Base-by-base conservation (phyloP, 345 rosid species). In the sweet orange (Citrus sinensis) region DNA sequence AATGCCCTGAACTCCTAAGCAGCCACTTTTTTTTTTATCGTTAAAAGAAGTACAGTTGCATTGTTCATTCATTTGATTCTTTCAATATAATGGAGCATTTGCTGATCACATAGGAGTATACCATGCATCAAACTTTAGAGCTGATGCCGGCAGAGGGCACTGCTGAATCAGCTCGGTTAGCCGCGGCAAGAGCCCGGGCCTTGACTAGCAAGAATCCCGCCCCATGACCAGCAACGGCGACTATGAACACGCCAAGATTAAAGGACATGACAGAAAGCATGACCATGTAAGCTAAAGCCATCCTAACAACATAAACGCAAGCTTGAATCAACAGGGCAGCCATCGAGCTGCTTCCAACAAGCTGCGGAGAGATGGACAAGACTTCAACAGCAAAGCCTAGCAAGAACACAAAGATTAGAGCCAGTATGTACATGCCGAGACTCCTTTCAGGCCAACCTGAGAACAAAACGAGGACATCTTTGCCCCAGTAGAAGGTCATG, bases 241-340 rank as follows among this genome's bases (percentile, higher is more conserved):
- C 88, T 29, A 86, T 22, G 61, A 88, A 86, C 54, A 86, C 83
- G 17, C 91, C 89, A 6, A 79, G 73, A 58, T 88, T 88, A 80
- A 67, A 85, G 29, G 89, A 82, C 91, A 86, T 85, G 62, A 83
- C 88, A 10, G 89, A 73, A 34, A 88, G 88, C 89, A 86, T 86
- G 56, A 83, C 85, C 87, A 88, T 25, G 83, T 88, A 85, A 68
- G 86, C 86, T 0, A 88, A 74, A 10, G 64, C 83, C 84, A 77
- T 82, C 0, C 80, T 81, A 16, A 88, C 29, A 0, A 72, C 80
- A 22, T 88, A 58, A 61, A 83, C 82, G 56, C 40, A 2, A 11
- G 87, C 49, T 68, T 77, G 87, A 19, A 59, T 37, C 7, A 77
- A 17, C 8, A 78, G 65, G 6, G 61, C 72, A 0, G 22, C 25